Evolutionary conservation across 768 basidiomycete genomes (phyloP).

Genomic region (Phaeolepiota aurea): DNA sequence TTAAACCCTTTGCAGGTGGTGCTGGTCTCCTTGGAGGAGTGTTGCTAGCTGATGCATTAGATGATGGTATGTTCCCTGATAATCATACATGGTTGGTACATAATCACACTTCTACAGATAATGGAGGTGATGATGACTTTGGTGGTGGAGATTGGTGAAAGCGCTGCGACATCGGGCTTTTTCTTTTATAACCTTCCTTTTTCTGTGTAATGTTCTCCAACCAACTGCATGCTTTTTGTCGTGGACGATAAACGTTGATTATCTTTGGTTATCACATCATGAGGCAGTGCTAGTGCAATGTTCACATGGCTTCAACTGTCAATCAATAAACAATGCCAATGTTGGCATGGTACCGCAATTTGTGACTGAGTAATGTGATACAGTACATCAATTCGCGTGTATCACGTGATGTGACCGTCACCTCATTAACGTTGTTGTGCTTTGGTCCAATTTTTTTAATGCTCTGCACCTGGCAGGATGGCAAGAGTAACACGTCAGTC

Average conservation of each 20-base stretch:
- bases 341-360: too few relatives aligned
- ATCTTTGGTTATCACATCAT: neutral
- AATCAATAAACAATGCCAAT: too few relatives aligned
- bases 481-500: conserved; percentile 24
- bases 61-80: conserved; percentile 10
- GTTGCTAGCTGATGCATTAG: conserved; percentile 33
- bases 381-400: conserved; percentile 12
- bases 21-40: conserved; percentile 62
- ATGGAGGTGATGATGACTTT: conserved; percentile 10
- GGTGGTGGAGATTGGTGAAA: conserved; percentile 8
- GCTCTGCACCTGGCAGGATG: conserved; percentile 15
- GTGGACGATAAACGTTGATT: neutral
- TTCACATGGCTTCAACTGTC: too few relatives aligned
- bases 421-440: conserved; percentile 21
- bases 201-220: neutral
- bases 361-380: too few relatives aligned
- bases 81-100: neutral
- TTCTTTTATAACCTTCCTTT: neutral
- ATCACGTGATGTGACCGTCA: conserved; percentile 19
- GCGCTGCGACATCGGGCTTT: neutral
- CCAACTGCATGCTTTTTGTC: neutral
- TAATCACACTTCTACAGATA: conserved; percentile 3
- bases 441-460: conserved; percentile 7
- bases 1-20: conserved; percentile 39
- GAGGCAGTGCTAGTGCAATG: neutral